Evolutionary conservation across 164 flowering plant genomes (phyloP).

Genomic region (Macadamia tetraphylla): DNA sequence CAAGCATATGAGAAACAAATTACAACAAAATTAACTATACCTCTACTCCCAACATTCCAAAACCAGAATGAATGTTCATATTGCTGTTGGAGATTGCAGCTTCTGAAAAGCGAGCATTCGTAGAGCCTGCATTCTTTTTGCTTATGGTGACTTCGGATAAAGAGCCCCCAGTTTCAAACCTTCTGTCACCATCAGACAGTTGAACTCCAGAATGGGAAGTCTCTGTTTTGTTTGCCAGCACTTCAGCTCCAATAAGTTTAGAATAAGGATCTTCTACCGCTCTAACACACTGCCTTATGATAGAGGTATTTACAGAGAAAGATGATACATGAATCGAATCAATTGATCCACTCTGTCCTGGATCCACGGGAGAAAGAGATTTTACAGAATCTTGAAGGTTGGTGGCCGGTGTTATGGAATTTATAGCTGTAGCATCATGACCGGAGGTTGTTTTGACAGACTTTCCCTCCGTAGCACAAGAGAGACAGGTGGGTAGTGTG

Average conservation of each 20-base stretch:
- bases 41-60: constrained; percentile 18
- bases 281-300: background rate
- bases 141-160: background rate
- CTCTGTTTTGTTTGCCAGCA: background rate
- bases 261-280: background rate
- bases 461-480: constrained; percentile 10
- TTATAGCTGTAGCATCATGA: background rate
- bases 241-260: constrained; percentile 4
- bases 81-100: constrained; percentile 7
- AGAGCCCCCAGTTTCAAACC: constrained; percentile 1
- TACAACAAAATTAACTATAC: constrained; percentile 10
- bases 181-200: constrained; percentile 6
- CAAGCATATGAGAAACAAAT: background rate
- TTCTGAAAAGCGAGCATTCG: constrained; percentile 3
- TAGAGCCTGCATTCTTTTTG: background rate
- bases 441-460: background rate
- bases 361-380: constrained; percentile 8
- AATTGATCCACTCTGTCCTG: background rate
- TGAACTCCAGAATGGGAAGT: constrained; percentile 4
- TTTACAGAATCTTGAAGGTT: background rate
- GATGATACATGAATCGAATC: background rate
- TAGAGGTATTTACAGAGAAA: constrained; percentile 8
- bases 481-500: background rate
- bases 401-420: background rate
- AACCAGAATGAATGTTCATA: constrained; percentile 17